phyloP scores from a whole-genome alignment of 192 early-diverging fungal species.

The Diversispora eburnea region DNA sequence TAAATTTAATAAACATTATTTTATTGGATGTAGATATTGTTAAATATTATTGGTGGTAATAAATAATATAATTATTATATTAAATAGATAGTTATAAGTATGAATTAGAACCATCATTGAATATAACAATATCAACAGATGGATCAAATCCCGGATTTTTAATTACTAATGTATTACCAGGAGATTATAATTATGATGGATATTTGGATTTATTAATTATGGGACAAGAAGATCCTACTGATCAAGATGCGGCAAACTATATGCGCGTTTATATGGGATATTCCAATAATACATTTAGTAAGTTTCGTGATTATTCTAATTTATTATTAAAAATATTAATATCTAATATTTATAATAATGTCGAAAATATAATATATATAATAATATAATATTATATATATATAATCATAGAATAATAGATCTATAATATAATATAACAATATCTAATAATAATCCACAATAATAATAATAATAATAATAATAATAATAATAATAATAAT shows the following conservation, averaged over 20 bases:
- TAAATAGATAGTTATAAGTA: background rate
- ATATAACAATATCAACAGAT: conserved; percentile 22
- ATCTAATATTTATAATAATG: background rate
- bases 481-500: background rate
- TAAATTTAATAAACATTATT: conserved; percentile 29
- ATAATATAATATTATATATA: too few species aligned
- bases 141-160: conserved; percentile 34
- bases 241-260: conserved; percentile 41
- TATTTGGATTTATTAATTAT: conserved; percentile 79
- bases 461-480: too few species aligned
- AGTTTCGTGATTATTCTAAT: too few species aligned
- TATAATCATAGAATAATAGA: too few species aligned
- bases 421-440: too few species aligned
- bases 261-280: conserved; percentile 77
- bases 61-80: background rate
- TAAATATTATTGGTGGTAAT: too few species aligned
- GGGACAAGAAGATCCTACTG: conserved; percentile 46
- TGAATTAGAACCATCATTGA: background rate
- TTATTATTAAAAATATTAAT: conserved; percentile 12
- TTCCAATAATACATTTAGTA: conserved; percentile 56
- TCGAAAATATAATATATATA: too few species aligned
- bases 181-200: conserved; percentile 90
- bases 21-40: too few species aligned
- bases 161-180: conserved; percentile 74
- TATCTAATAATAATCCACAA: too few species aligned